These are phyloP conservation scores for Elaeagnus macrophylla DNA, from an alignment of 306 rosid genomes.

Conservation along the genomic window DNA sequence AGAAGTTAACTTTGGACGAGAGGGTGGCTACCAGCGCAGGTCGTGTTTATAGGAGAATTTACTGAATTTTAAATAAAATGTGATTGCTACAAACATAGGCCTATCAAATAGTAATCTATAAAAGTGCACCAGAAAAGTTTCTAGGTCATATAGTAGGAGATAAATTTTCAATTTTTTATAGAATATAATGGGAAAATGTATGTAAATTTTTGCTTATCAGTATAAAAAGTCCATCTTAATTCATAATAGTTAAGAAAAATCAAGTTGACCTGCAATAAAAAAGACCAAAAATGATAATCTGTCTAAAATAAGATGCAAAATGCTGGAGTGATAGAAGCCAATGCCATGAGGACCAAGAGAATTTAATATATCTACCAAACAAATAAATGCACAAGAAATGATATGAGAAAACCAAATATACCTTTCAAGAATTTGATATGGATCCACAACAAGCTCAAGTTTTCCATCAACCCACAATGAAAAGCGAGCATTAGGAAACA, in stretches of 20 bases:
- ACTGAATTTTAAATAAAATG: background rate
- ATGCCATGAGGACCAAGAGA: background rate
- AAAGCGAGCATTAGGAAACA: too few species aligned
- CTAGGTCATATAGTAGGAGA: background rate
- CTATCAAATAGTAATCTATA: background rate
- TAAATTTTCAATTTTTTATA: too few species aligned
- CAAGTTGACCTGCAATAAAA: background rate
- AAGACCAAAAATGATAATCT: background rate
- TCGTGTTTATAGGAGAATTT: background rate
- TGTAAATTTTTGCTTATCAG: background rate
- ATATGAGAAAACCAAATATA: conserved; percentile 13
- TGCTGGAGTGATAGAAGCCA: background rate
- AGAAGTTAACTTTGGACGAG: background rate
- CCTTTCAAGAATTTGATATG: conserved; percentile 96
- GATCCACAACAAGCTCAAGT: too few species aligned
- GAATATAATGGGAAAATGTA: background rate
- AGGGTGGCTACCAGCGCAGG: too few species aligned
- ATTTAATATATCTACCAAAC: background rate
- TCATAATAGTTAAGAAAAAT: background rate
- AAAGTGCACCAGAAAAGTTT: background rate
- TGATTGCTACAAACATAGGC: background rate
- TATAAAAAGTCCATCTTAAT: background rate
- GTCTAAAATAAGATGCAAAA: background rate
- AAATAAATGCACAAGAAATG: background rate
- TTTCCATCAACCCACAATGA: too few species aligned